Conservation (phyloP, 768 basidiomycete species). For the Cyclocybe cylindracea region DNA sequence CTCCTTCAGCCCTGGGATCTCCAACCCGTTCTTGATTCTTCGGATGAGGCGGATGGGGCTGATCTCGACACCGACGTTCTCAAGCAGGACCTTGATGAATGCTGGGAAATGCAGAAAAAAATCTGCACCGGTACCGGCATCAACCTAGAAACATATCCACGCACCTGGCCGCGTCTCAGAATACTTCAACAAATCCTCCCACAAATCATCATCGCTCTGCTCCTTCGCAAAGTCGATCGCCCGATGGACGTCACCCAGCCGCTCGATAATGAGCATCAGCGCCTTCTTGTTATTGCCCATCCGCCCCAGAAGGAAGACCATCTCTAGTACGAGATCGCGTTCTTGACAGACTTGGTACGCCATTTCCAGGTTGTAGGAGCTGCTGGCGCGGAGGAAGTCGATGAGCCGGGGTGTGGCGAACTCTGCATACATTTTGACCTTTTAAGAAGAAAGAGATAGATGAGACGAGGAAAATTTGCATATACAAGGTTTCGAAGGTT, state of each 20-base stretch:
- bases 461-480: neutral
- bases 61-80: constrained; percentile 96
- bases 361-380: constrained; percentile 86
- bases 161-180: constrained; percentile 90
- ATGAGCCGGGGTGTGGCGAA: constrained; percentile 78
- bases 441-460: neutral
- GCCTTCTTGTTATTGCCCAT: constrained; percentile 99
- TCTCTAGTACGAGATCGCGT: constrained; percentile 88
- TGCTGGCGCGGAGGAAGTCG: constrained; percentile 89
- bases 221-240: constrained; percentile 99
- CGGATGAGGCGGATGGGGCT: constrained; percentile 93
- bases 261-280: constrained; percentile 90
- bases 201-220: constrained; percentile 94
- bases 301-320: constrained; percentile 95
- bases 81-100: constrained; percentile 92
- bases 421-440: constrained; percentile 93
- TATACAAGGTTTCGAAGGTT: constrained; percentile 5
- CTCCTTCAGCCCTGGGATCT: constrained; percentile 93
- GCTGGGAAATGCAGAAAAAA: constrained; percentile 41
- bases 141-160: neutral
- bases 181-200: constrained; percentile 94
- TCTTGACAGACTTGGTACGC: constrained; percentile 86
- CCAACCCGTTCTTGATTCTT: constrained; percentile 92
- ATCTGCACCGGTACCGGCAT: neutral
- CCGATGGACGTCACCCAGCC: constrained; percentile 88